These are phyloP conservation scores for Amaranthus cruentus DNA, from an alignment of 148 eudicot species.

Conservation along the genomic window DNA sequence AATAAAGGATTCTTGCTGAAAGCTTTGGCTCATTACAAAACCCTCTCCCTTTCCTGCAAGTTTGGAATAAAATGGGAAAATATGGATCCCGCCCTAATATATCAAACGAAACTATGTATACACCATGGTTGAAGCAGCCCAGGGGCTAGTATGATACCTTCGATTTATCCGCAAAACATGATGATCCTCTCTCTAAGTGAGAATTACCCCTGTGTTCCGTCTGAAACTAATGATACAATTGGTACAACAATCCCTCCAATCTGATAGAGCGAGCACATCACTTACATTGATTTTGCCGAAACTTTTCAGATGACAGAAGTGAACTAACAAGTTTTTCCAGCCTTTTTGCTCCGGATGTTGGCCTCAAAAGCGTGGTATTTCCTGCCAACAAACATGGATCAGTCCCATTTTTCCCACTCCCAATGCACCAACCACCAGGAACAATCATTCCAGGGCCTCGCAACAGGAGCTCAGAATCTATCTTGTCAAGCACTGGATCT, in stretches of 20 bases:
- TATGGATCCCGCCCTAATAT: conserved; percentile 11
- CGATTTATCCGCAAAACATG: conserved; percentile 6
- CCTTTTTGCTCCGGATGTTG: conserved; percentile 43
- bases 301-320: conserved; percentile 38
- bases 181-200: neutral
- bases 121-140: conserved; percentile 9
- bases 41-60: neutral
- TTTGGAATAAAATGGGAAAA: conserved; percentile 16
- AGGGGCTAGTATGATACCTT: conserved; percentile 18
- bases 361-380: conserved; percentile 40
- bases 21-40: neutral
- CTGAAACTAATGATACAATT: neutral
- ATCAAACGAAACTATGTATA: conserved; percentile 20
- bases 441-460: conserved; percentile 44
- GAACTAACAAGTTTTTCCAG: conserved; percentile 38
- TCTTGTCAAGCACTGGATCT: conserved; percentile 46
- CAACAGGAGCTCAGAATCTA: conserved; percentile 47
- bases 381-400: conserved; percentile 49
- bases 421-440: conserved; percentile 62
- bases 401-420: conserved; percentile 40
- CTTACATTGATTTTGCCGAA: conserved; percentile 50
- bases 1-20: conserved; percentile 1
- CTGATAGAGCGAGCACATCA: conserved; percentile 16
- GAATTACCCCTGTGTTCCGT: neutral
- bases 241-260: neutral